These are phyloP conservation scores for Ulvella scutata DNA, from an alignment of 139 green algal species.

Conservation along the genomic window DNA sequence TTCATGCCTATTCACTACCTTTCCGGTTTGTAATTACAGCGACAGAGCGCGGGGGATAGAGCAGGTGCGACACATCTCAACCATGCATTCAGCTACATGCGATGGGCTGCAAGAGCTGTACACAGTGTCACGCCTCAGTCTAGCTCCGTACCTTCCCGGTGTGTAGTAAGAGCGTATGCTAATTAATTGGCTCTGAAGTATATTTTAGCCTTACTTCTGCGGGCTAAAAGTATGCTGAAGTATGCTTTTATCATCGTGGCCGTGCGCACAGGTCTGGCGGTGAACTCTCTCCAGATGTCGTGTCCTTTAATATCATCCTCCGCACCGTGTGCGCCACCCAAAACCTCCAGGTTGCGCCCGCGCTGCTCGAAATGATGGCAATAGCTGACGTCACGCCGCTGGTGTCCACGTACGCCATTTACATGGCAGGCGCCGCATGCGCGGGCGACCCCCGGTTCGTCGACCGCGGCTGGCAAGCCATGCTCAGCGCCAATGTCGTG, in stretches of 20 bases:
- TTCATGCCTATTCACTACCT: not conserved
- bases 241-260: not conserved
- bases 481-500: not conserved
- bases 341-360: not conserved
- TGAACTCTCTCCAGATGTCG: not conserved
- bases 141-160: not conserved
- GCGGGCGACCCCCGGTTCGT: not conserved
- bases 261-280: not conserved
- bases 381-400: not conserved
- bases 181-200: not conserved
- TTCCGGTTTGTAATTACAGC: not conserved
- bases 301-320: conserved; percentile 3
- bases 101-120: not conserved
- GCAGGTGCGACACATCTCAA: too few species aligned
- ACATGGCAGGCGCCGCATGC: not conserved
- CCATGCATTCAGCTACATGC: not conserved
- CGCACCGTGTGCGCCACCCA: not conserved
- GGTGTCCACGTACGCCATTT: not conserved
- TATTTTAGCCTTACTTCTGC: not conserved
- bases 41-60: too few species aligned
- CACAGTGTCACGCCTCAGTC: not conserved
- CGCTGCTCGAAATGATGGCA: not conserved
- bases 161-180: not conserved
- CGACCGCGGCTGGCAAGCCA: not conserved
- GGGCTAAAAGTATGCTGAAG: not conserved